These are phyloP conservation scores for Setaria viridis DNA, from an alignment of 202 grass and related monocot genomes.

Conservation along the genomic window DNA sequence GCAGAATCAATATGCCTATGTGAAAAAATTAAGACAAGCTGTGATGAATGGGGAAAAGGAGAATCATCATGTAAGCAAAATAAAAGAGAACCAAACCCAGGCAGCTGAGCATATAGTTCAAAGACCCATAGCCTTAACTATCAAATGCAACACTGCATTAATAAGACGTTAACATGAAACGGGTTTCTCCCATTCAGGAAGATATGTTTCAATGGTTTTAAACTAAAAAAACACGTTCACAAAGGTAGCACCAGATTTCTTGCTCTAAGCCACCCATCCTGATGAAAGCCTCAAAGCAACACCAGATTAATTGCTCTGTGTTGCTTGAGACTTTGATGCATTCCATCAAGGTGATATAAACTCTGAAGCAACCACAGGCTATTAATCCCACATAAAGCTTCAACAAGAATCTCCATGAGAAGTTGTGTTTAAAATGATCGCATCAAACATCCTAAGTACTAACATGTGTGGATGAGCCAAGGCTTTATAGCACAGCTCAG, in stretches of 20 bases:
- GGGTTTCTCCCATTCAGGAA: conserved; percentile 2
- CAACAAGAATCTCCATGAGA: not conserved
- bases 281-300: not conserved
- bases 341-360: not conserved
- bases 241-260: conserved; percentile 14
- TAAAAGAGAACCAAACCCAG: conserved; percentile 1
- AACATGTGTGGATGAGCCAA: not conserved
- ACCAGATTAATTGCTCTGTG: conserved; percentile 12
- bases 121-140: conserved; percentile 9
- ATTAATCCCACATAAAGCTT: not conserved
- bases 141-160: conserved; percentile 18
- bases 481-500: not conserved
- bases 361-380: not conserved
- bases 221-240: not conserved
- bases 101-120: not conserved
- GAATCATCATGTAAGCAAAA: conserved; percentile 13
- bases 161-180: not conserved
- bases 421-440: not conserved
- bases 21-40: conserved; percentile 33
- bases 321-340: conserved; percentile 12
- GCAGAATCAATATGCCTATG: conserved; percentile 62
- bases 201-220: conserved; percentile 24
- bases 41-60: conserved; percentile 19
- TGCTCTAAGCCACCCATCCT: conserved; percentile 18
- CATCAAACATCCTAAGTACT: not conserved